phyloP scores from a whole-genome alignment of 2,329 filamentous ascomycete genomes.

The Lecanicillium sp. region DNA sequence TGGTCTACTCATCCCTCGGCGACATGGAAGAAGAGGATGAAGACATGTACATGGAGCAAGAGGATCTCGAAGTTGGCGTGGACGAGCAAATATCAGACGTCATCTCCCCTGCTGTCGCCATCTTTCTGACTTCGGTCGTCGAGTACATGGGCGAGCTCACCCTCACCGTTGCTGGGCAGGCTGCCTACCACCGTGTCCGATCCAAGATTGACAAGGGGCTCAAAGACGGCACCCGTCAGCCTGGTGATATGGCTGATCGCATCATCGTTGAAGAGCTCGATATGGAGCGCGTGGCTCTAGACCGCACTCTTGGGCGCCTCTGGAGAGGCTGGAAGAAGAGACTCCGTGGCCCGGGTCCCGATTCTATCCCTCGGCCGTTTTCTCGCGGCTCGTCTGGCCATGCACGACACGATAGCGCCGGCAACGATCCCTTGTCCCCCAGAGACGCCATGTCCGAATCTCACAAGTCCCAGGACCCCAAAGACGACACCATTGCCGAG shows the following conservation, averaged over 20 bases:
- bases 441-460: conserved; percentile 11
- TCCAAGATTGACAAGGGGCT: conserved; percentile 51
- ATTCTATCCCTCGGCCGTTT: conserved; percentile 38
- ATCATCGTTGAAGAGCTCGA: conserved; percentile 84
- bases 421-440: conserved; percentile 28
- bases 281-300: conserved; percentile 86
- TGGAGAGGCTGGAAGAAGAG: conserved; percentile 96
- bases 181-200: conserved; percentile 62
- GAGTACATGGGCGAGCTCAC: conserved; percentile 92
- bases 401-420: conserved; percentile 24
- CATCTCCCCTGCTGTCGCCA: conserved; percentile 85
- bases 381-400: conserved; percentile 35
- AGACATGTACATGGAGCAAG: conserved; percentile 76
- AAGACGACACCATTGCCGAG: conserved; percentile 15
- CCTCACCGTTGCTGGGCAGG: conserved; percentile 77
- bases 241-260: conserved; percentile 48
- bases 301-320: conserved; percentile 76
- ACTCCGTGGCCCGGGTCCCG: conserved; percentile 49
- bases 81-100: conserved; percentile 54
- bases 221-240: conserved; percentile 38
- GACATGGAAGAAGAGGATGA: conserved; percentile 98
- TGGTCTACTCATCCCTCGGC: conserved; percentile 95
- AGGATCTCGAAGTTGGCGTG: conserved; percentile 54
- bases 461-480: conserved; percentile 10
- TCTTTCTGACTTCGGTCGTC: conserved; percentile 90